Conservation (phyloP, 2,329 filamentous ascomycete species). For the Fusarium graminum region DNA sequence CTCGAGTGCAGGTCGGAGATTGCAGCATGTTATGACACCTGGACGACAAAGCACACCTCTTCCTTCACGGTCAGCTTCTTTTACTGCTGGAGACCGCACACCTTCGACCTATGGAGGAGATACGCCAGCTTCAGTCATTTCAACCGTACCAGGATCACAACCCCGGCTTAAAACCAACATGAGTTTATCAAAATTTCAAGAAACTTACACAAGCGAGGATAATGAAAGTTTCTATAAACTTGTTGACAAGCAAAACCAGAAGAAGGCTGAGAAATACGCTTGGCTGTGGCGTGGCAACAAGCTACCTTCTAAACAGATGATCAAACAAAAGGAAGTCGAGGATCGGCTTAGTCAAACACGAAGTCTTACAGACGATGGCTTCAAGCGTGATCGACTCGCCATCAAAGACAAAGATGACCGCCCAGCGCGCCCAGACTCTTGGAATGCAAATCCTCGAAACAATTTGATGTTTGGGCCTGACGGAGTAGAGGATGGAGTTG, state of each 20-base stretch:
- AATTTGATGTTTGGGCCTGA: constrained; percentile 87
- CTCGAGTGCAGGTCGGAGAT: constrained; percentile 77
- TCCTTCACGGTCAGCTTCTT: constrained; percentile 34
- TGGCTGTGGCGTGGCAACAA: constrained; percentile 94
- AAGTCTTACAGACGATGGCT: constrained; percentile 68
- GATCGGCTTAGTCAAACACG: constrained; percentile 62
- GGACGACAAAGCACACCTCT: constrained; percentile 61
- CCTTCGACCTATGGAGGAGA: constrained; percentile 77
- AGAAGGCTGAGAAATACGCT: constrained; percentile 83
- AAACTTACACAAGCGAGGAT: constrained; percentile 96
- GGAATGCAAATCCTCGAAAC: constrained; percentile 82
- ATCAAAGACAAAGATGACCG: constrained; percentile 77
- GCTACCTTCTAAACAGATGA: constrained; percentile 82
- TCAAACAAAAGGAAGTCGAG: constrained; percentile 74
- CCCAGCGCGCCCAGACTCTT: constrained; percentile 81
- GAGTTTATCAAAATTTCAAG: constrained; percentile 86
- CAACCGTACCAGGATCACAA: constrained; percentile 55
- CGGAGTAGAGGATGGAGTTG: constrained; percentile 68
- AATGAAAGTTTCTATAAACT: constrained; percentile 97
- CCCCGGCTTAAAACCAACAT: constrained; percentile 78
- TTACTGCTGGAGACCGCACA: constrained; percentile 62
- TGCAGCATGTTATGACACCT: constrained; percentile 86
- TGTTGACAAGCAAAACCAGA: constrained; percentile 89
- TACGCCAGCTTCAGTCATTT: constrained; percentile 74
- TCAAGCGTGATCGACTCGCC: constrained; percentile 68